Percentiles rank a stretch among this genome's conserved stretches.
These are phyloP conservation scores for Rhizopogon roseolus DNA, from an alignment of 768 basidiomycete genomes.

Conservation along the genomic window DNA sequence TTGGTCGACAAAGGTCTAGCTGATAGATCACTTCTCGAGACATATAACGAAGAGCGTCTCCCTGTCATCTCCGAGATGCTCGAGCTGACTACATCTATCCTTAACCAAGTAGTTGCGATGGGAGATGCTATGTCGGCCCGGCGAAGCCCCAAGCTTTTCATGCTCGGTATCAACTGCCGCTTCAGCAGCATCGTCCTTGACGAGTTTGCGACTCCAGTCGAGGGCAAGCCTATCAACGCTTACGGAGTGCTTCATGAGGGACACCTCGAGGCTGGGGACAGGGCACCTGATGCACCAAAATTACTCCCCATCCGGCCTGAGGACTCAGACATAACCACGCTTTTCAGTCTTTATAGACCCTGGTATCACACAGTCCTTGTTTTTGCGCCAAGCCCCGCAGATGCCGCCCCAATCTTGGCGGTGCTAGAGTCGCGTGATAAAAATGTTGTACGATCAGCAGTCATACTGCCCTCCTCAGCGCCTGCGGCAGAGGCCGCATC, in stretches of 20 bases:
- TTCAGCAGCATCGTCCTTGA: constrained; percentile 32
- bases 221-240: constrained; percentile 4
- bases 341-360: constrained; percentile 21
- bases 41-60: constrained; percentile 40
- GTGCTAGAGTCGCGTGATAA: constrained; percentile 3
- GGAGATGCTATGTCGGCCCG: not conserved
- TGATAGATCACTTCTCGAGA: constrained; percentile 30
- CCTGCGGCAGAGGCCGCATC: not conserved
- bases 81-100: constrained; percentile 27
- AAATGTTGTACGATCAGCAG: constrained; percentile 2
- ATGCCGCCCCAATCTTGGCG: constrained; percentile 6
- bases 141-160: constrained; percentile 7
- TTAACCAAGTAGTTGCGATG: not conserved
- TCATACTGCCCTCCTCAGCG: constrained; percentile 9
- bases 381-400: constrained; percentile 11
- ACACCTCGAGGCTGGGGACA: constrained; percentile 35
- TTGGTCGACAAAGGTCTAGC: constrained; percentile 35
- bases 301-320: constrained; percentile 15
- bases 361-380: constrained; percentile 25
- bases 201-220: constrained; percentile 19
- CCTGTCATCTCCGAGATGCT: constrained; percentile 44
- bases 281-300: constrained; percentile 38
- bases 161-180: constrained; percentile 32
- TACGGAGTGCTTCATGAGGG: constrained; percentile 18
- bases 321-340: constrained; percentile 1